Evolutionary conservation across 177 flowering plant species (phyloP), one percentile per base, ranked within the genome.

Genomic region (Vitis hybrid): DNA sequence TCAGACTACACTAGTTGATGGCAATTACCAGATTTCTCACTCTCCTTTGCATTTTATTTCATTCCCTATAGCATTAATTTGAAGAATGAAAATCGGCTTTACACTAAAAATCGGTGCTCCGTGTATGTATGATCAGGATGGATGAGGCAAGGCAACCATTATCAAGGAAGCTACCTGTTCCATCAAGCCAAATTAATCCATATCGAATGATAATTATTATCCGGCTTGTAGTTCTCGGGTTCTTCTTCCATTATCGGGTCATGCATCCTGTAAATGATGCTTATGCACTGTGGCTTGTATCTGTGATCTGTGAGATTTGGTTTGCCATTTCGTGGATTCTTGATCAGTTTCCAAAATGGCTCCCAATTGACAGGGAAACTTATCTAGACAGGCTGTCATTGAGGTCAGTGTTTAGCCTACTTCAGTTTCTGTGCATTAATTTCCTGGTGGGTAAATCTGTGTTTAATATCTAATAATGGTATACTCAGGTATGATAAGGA

Each of bases 131-230:
- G 46, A 60, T 40, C 75, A 74, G 77, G 72, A 74, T 74, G 77
- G 77, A 74, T 69, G 72, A 74, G 63, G 77, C 63, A 13, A 74
- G 77, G 54, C 72, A 74, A 51, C 77, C 77, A 19, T 65, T 74
- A 19, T 74, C 77, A 14, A 74, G 72, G 17, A 74, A 74, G 72
- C 50, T 74, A 51, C 69, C 72, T 13, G 50, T 74, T 63, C 64
- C 72, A 17, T 74, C 77, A 65, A 74, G 77, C 59, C 72, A 62
- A 64, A 74, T 74, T 51, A 74, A 69, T 60, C 77, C 77, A 8
- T 24, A 24, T 52, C 72, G 32, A 68, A 69, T 61, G 69, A 69
- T 52, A 74, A 24, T 69, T 57, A 59, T 74, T 3, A 68, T 74
- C 56, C 77, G 77, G 27, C 27, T 2, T 72, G 69, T 69, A 60